Percentiles rank a stretch among this genome's conserved stretches.
phyloP scores from a whole-genome alignment of 495 filamentous ascomycete species.

The Podospora appendiculata region DNA sequence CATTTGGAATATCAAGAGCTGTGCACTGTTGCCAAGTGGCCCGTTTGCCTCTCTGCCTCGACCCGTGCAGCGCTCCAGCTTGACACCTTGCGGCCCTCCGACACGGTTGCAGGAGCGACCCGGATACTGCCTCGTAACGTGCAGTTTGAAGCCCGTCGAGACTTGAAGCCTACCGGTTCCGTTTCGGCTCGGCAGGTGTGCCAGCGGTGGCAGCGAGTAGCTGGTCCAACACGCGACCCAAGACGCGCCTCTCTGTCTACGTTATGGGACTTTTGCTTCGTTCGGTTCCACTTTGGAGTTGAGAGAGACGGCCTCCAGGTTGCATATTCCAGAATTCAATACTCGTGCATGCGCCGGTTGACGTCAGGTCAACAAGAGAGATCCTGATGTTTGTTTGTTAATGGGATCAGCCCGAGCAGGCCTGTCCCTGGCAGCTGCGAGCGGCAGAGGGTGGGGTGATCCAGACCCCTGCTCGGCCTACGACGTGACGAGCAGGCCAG shows the following conservation, averaged over 20 bases:
- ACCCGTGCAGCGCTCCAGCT: constrained; percentile 1
- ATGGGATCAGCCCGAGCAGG: background rate
- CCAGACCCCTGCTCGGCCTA: constrained; percentile 1
- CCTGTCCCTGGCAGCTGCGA: background rate
- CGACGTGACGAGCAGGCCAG: background rate
- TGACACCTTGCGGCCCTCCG: constrained; percentile 9
- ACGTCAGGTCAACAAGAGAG: background rate
- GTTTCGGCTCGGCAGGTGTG: background rate
- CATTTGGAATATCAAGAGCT: constrained; percentile 3
- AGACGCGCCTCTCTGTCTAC: no score
- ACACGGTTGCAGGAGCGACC: constrained; percentile 4
- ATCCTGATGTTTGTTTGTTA: background rate
- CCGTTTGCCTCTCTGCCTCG: background rate
- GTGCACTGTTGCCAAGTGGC: no score
- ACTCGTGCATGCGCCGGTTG: background rate
- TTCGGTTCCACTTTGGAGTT: no score
- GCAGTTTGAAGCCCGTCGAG: background rate
- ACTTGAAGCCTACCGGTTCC: background rate
- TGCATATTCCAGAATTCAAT: background rate
- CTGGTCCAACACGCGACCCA: no score
- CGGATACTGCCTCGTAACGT: background rate
- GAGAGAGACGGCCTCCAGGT: no score
- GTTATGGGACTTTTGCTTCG: no score
- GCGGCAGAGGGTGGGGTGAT: background rate
- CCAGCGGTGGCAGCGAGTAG: no score